Percentiles rank a stretch among this genome's conserved stretches.
Evolutionary conservation across 331 rosid species (phyloP).

Genomic region (Pyracantha coccinea): DNA sequence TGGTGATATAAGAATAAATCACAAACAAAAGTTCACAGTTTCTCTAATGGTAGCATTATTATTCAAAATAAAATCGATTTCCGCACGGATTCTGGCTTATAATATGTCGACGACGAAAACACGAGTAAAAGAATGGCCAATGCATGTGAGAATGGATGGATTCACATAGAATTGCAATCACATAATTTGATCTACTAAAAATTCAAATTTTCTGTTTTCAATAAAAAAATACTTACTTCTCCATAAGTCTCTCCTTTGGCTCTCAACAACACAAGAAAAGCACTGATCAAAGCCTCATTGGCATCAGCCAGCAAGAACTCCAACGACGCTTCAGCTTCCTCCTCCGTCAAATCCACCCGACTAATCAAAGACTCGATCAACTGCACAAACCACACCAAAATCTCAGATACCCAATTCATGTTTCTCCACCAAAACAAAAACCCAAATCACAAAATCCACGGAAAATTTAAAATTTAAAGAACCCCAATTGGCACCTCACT

Average conservation of each 20-base stretch:
- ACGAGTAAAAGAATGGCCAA: not conserved
- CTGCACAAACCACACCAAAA: constrained; percentile 19
- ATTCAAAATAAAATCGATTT: not conserved
- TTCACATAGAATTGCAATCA: not conserved
- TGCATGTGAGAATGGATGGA: not conserved
- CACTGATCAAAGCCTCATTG: constrained; percentile 73
- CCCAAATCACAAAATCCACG: not conserved
- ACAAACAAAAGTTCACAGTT: not conserved
- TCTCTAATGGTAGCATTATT: not conserved
- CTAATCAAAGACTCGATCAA: constrained; percentile 64
- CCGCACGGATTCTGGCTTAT: not conserved
- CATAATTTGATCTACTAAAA: not conserved
- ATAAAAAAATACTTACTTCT: constrained; percentile 44
- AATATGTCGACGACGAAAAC: not conserved
- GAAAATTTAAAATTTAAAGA: not conserved
- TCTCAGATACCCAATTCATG: not conserved
- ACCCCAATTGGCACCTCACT: constrained; percentile 18
- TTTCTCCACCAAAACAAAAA: not conserved
- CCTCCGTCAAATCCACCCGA: constrained; percentile 55
- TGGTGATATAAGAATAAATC: too few species aligned
- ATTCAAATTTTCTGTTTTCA: not conserved
- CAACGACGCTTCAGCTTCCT: constrained; percentile 64
- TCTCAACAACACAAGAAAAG: constrained; percentile 77
- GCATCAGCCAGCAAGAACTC: constrained; percentile 55
- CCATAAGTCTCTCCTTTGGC: constrained; percentile 92